These are phyloP conservation scores for Aspergillus novofumigatus DNA, from an alignment of 2,329 filamentous ascomycete species.

Conservation along the genomic window DNA sequence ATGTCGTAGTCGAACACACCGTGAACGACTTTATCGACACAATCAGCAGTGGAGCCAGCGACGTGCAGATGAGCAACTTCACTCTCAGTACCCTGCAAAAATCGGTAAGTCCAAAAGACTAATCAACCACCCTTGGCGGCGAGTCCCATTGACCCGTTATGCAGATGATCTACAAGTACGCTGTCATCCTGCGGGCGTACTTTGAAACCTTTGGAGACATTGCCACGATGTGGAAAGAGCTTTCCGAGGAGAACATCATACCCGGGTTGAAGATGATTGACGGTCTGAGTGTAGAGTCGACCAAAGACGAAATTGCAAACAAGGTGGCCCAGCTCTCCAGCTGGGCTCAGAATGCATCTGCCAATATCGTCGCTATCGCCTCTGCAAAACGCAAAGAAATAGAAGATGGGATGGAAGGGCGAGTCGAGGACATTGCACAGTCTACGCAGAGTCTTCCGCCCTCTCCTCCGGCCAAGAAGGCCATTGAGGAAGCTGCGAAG, in stretches of 20 bases:
- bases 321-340: too few species aligned
- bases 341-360: too few species aligned
- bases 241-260: background rate
- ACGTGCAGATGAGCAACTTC: background rate
- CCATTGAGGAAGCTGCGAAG: background rate
- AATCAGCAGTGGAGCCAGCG: background rate
- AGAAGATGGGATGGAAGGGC: too few species aligned
- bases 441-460: too few species aligned
- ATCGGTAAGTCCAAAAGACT: background rate
- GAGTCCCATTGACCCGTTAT: background rate
- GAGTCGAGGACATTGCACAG: too few species aligned
- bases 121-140: background rate
- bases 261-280: background rate
- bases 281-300: background rate
- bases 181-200: background rate
- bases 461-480: background rate
- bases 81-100: background rate
- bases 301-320: too few species aligned
- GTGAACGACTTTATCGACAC: background rate
- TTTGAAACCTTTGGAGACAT: background rate
- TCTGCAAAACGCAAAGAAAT: too few species aligned
- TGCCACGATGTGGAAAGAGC: background rate
- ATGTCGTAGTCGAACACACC: background rate
- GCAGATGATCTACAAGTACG: background rate
- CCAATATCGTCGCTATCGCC: too few species aligned